phyloP scores from a whole-genome alignment of 169 alveolate genomes.

The Plasmodium ovale region DNA sequence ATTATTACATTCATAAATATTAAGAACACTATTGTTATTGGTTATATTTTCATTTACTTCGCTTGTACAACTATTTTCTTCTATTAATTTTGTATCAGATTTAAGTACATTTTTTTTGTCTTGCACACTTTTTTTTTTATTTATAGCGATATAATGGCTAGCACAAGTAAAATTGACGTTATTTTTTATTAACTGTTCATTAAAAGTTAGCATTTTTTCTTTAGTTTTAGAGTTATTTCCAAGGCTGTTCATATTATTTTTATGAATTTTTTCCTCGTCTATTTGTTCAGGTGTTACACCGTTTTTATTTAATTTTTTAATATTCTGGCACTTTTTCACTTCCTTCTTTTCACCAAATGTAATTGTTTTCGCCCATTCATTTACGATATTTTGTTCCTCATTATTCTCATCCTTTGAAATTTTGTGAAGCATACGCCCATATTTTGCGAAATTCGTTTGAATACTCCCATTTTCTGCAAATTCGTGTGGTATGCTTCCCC shows the following conservation, averaged over 20 bases:
- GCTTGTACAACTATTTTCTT: conserved; percentile 1
- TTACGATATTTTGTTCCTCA: background rate
- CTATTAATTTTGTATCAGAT: conserved; percentile 8
- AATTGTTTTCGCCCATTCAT: conserved; percentile 8
- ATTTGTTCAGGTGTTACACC: background rate
- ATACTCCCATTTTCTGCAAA: conserved; percentile 2
- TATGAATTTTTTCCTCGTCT: conserved; percentile 6
- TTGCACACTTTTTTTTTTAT: conserved; percentile 9
- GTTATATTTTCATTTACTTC: background rate
- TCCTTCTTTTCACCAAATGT: background rate
- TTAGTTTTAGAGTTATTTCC: background rate
- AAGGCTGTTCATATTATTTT: conserved; percentile 2
- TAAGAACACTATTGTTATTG: background rate
- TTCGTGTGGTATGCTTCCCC: background rate
- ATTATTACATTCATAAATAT: conserved; percentile 3
- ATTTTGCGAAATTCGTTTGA: background rate
- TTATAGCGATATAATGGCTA: background rate
- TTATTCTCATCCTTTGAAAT: background rate
- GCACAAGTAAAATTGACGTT: background rate
- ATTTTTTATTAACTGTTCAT: conserved; percentile 32
- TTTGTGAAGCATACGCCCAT: background rate
- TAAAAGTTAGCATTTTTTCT: conserved; percentile 5
- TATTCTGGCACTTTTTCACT: conserved; percentile 3
- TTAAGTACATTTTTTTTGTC: background rate
- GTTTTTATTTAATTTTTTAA: conserved; percentile 7